Evolutionary conservation across 2,329 filamentous ascomycete species (phyloP).

Genomic region (Paecilomyces dactylethromorphus): DNA sequence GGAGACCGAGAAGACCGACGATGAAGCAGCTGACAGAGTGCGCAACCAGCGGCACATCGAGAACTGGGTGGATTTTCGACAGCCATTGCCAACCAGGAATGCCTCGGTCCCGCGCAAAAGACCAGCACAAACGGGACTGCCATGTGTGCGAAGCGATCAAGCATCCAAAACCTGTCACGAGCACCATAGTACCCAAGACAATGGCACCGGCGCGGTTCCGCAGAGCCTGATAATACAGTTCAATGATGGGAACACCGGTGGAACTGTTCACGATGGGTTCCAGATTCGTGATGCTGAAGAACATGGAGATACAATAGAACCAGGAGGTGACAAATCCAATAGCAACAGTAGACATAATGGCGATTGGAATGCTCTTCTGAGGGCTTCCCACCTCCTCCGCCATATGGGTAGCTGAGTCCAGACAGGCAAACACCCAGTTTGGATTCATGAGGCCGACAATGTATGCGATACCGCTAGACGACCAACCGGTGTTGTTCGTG

Average conservation of each 20-base stretch:
- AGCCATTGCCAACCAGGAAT: constrained; percentile 39
- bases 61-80: constrained; percentile 30
- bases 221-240: constrained; percentile 41
- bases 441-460: constrained; percentile 47
- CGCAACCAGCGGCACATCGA: constrained; percentile 42
- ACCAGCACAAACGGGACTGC: constrained; percentile 47
- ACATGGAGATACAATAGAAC: constrained; percentile 44
- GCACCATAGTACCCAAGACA: constrained; percentile 39
- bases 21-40: constrained; percentile 41
- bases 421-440: constrained; percentile 46
- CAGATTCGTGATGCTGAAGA: constrained; percentile 45
- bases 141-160: constrained; percentile 44
- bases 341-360: constrained; percentile 43
- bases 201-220: constrained; percentile 42
- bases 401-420: constrained; percentile 46
- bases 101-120: constrained; percentile 46
- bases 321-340: constrained; percentile 46
- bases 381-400: constrained; percentile 45
- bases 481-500: constrained; percentile 47
- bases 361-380: constrained; percentile 43
- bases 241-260: constrained; percentile 43
- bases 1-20: constrained; percentile 39
- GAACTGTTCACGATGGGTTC: constrained; percentile 29
- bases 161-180: constrained; percentile 43
- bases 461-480: constrained; percentile 42